Conservation (phyloP, 2,329 filamentous ascomycete species). For the Madurella mycetomatis region DNA sequence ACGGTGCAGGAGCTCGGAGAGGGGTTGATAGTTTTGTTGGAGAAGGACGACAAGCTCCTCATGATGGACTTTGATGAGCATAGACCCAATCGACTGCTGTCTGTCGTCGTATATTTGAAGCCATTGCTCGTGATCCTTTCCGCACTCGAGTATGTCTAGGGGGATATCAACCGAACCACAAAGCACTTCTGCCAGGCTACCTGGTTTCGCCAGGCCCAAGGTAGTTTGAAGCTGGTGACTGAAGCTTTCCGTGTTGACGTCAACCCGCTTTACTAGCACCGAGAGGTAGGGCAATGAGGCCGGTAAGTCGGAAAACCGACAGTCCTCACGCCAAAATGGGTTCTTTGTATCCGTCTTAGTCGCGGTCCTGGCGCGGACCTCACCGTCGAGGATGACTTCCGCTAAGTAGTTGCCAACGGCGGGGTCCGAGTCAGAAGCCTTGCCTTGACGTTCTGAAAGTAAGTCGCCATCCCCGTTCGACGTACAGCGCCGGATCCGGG, state of each 20-base stretch:
- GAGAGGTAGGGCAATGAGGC: conserved; percentile 64
- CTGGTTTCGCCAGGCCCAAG: conserved; percentile 39
- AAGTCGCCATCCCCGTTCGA: conserved; percentile 23
- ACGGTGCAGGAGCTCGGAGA: conserved; percentile 78
- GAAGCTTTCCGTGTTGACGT: conserved; percentile 46
- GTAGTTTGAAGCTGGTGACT: conserved; percentile 41
- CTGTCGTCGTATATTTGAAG: conserved; percentile 74
- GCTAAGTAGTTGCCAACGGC: conserved; percentile 67
- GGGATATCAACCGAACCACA: conserved; percentile 77
- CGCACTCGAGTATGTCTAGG: conserved; percentile 71
- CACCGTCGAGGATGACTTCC: conserved; percentile 74
- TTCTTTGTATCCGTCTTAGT: conserved; percentile 66
- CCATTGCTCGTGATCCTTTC: conserved; percentile 82
- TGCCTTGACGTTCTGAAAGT: conserved; percentile 32
- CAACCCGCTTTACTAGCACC: conserved; percentile 65
- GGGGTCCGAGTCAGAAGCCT: conserved; percentile 38
- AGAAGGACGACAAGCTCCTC: conserved; percentile 89
- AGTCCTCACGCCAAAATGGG: conserved; percentile 80
- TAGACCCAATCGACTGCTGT: conserved; percentile 72
- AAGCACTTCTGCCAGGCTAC: conserved; percentile 46
- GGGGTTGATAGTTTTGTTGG: conserved; percentile 74
- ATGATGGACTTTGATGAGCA: conserved; percentile 76
- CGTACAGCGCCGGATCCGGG: conserved; percentile 49
- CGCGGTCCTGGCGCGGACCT: conserved; percentile 70
- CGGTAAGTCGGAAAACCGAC: conserved; percentile 71